A percentile compares a stretch with the other conserved stretches of the same genome.
Conservation (phyloP, 2,329 filamentous ascomycete genomes). For the Xylariales sp. region DNA sequence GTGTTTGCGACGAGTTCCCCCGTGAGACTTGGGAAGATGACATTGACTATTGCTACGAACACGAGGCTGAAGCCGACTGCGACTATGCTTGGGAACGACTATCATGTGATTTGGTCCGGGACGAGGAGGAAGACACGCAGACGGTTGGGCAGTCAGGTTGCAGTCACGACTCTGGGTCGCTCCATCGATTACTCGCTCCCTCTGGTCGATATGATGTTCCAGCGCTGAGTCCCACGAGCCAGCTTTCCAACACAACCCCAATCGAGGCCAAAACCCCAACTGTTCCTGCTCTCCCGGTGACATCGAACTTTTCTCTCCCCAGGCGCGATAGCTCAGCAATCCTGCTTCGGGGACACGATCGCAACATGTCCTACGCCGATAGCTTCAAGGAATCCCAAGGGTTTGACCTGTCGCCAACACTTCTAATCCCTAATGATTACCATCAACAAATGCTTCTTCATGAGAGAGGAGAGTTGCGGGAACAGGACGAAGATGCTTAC, state of each 20-base stretch:
- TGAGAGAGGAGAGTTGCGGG: constrained; percentile 27
- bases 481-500: constrained; percentile 28
- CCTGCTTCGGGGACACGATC: constrained; percentile 28
- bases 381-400: constrained; percentile 57
- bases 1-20: constrained; percentile 23
- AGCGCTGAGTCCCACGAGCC: constrained; percentile 45
- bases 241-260: constrained; percentile 33
- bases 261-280: constrained; percentile 43
- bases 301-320: constrained; percentile 50
- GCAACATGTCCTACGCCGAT: constrained; percentile 42
- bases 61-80: constrained; percentile 62
- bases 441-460: constrained; percentile 47
- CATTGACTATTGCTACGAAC: constrained; percentile 67
- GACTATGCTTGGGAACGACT: constrained; percentile 61
- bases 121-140: constrained; percentile 7
- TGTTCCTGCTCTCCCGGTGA: constrained; percentile 27
- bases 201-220: constrained; percentile 36
- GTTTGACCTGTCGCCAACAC: constrained; percentile 55
- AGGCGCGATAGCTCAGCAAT: constrained; percentile 30
- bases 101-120: constrained; percentile 43
- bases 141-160: background rate
- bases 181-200: constrained; percentile 29
- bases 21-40: constrained; percentile 61
- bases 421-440: constrained; percentile 59
- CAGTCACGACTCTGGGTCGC: background rate